Conservation (phyloP, 257 asterid genomes). For the Nemophila menziesii region DNA sequence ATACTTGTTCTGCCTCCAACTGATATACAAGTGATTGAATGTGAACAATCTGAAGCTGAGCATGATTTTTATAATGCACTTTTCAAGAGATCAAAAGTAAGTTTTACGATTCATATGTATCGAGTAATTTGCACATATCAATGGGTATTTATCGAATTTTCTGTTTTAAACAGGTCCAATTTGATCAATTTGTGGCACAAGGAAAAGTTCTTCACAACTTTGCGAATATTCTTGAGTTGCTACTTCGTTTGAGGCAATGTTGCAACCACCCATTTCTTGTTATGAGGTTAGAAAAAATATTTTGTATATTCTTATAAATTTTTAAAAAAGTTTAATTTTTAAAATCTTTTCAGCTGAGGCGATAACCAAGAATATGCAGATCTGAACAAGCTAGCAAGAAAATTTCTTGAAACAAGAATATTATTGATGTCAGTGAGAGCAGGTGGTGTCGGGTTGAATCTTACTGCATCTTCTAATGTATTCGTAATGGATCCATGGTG, state of each 20-base stretch:
- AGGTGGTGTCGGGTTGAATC: too few relatives aligned
- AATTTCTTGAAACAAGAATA: slow-evolving; percentile 46
- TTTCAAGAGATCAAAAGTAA: slow-evolving; percentile 71
- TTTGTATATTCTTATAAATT: not conserved
- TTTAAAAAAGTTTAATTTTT: not conserved
- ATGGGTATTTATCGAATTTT: slow-evolving; percentile 1
- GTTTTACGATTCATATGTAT: too few relatives aligned
- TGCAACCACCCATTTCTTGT: slow-evolving; percentile 91
- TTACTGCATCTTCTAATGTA: too few relatives aligned
- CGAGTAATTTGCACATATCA: too few relatives aligned
- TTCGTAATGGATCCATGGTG: too few relatives aligned
- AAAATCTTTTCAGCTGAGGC: slow-evolving; percentile 40
- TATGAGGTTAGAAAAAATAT: slow-evolving; percentile 38
- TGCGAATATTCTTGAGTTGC: slow-evolving; percentile 72
- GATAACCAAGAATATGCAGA: slow-evolving; percentile 55
- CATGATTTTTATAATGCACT: slow-evolving; percentile 68
- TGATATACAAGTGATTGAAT: slow-evolving; percentile 49
- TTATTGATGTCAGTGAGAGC: too few relatives aligned
- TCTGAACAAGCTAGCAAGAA: slow-evolving; percentile 53
- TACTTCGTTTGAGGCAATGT: slow-evolving; percentile 80
- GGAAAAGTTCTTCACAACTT: slow-evolving; percentile 83
- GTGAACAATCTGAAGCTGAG: slow-evolving; percentile 67
- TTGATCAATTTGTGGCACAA: slow-evolving; percentile 76
- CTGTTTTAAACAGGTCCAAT: slow-evolving; percentile 46
- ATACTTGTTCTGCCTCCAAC: slow-evolving; percentile 86